Percentiles rank a stretch among this genome's conserved stretches.
Evolutionary conservation across 345 rosid species (phyloP).

Genomic region (Eucalyptus regnans): DNA sequence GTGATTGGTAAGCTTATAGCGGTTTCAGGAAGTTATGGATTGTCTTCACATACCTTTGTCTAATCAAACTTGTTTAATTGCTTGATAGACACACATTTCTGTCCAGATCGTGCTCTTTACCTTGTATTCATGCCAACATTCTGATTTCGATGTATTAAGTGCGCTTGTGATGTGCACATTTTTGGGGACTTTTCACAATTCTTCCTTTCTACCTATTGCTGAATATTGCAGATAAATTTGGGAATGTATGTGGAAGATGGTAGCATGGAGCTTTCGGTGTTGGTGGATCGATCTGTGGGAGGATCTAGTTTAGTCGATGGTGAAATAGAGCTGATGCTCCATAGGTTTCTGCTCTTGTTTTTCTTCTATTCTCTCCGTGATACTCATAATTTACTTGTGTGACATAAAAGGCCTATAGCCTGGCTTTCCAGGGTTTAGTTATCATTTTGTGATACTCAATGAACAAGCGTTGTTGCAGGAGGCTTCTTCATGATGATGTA

Average conservation of each 20-base stretch:
- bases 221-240: slow-evolving; percentile 52
- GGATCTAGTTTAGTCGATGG: slow-evolving; percentile 84
- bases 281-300: slow-evolving; percentile 88
- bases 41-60: background rate
- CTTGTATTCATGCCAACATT: background rate
- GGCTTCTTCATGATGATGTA: slow-evolving; percentile 70
- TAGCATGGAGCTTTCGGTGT: slow-evolving; percentile 58
- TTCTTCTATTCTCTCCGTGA: background rate
- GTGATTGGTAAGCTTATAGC: background rate
- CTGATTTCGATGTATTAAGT: background rate
- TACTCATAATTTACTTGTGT: background rate
- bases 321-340: slow-evolving; percentile 89
- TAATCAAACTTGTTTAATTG: background rate
- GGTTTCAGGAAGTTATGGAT: background rate
- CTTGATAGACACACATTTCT: background rate
- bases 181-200: background rate
- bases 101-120: background rate
- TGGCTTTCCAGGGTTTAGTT: background rate
- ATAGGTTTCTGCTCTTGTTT: slow-evolving; percentile 38
- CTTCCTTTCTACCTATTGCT: background rate
- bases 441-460: background rate
- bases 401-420: background rate
- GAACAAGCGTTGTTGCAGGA: slow-evolving; percentile 23
- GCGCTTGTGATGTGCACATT: background rate
- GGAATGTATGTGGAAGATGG: slow-evolving; percentile 74